Base-by-base conservation (phyloP, 2,329 filamentous ascomycete species). In the Beauveria asiatica region DNA sequence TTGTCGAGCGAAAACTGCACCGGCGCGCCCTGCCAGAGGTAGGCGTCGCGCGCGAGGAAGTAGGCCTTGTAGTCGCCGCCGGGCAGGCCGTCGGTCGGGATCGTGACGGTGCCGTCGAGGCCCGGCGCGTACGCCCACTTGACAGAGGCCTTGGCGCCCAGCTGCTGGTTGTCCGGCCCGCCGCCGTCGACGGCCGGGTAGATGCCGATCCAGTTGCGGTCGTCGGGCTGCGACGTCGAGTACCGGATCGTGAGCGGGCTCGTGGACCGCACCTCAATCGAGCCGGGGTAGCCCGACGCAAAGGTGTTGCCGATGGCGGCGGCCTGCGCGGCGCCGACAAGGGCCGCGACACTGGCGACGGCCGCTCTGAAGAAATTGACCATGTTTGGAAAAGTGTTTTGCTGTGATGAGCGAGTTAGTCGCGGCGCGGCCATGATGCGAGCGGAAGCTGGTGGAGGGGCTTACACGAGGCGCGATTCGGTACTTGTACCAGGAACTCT, bases 171-270 rank as follows among this genome's bases (percentile, higher is more conserved):
- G 46, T 57, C 59, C 5, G 59, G 59, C 9, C 59, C 59, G 42
- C 59, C 59, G 30, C 53, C 48, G 59, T 49, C n/a, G 39, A 59
- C 48, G 25, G 41, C 39, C 6, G 48, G 10, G 23, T 50, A 62
- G n/a, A 62, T 44, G 50, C 54, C 60, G 37, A 62, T 50, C 60
- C 60, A 62, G 51, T 62, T 62, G 27, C 25, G 13, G 49, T 44
- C 49, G n/a, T 58, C 27, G 21, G 60, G 60, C n/a, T 53, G 49
- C 37, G 60, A 58, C 5, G 60, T 61, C 17, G 54, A 57, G 54
- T 58, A 61, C 11, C 37, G 54, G 50, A 61, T 52, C 3, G 46
- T 51, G 41, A 58, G 60, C 37, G 60, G 60, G 48, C 44, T 57
- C 5, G 39, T 58, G 10, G 54, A 58, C 13, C 9, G 7, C 25